Conservation (phyloP, 805 yeast genomes). For the Sporopachydermia lactativora region DNA sequence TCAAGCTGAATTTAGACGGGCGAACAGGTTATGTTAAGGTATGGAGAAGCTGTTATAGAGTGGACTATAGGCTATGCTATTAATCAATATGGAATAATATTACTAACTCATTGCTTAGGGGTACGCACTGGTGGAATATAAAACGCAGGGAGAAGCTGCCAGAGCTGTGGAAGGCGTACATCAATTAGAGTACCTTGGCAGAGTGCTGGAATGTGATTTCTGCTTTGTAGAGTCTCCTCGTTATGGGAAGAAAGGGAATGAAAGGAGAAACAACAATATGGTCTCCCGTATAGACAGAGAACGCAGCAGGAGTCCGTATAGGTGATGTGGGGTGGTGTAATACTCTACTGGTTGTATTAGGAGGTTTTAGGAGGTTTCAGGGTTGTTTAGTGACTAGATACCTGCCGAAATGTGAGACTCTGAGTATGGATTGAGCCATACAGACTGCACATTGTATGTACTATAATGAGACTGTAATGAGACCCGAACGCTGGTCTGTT, state of each 20-base stretch:
- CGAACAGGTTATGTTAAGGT: constrained; percentile 29
- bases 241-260: background rate
- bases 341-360: too few relatives aligned
- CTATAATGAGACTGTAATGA: too few relatives aligned
- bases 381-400: too few relatives aligned
- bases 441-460: too few relatives aligned
- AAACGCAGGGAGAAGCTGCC: constrained; percentile 19
- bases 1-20: constrained; percentile 29
- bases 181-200: constrained; percentile 22
- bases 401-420: too few relatives aligned
- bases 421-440: too few relatives aligned
- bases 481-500: too few relatives aligned
- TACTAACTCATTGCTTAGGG: constrained; percentile 14
- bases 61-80: background rate
- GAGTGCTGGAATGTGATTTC: constrained; percentile 20
- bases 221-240: constrained; percentile 23
- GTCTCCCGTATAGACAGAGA: too few relatives aligned
- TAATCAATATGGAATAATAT: constrained; percentile 3
- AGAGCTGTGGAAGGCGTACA: constrained; percentile 19
- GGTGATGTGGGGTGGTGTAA: too few relatives aligned
- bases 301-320: too few relatives aligned
- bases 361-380: too few relatives aligned
- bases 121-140: constrained; percentile 28
- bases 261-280: too few relatives aligned
- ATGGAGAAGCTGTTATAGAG: background rate